These are phyloP conservation scores for Cydonia oblonga DNA, from an alignment of 331 rosid species.

Conservation along the genomic window DNA sequence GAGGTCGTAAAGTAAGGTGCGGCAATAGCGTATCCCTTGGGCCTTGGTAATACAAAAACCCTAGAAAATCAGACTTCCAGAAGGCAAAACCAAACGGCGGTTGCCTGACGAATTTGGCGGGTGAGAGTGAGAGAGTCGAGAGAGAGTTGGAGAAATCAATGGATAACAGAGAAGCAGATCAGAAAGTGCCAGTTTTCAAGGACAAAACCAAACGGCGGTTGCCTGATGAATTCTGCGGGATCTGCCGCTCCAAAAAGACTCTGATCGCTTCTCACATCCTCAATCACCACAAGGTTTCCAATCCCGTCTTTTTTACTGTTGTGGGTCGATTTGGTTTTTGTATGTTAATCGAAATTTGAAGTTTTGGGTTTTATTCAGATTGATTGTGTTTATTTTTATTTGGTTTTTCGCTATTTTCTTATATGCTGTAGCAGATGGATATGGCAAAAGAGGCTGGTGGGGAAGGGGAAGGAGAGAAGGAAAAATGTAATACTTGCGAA, in stretches of 20 bases:
- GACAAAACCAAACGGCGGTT: too few relatives aligned
- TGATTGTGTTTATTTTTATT: not conserved
- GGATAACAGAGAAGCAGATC: constrained; percentile 15
- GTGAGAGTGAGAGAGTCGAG: not conserved
- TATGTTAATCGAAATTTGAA: not conserved
- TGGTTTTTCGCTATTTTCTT: not conserved
- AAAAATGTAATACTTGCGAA: constrained; percentile 37
- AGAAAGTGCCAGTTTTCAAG: constrained; percentile 24
- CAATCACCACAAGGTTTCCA: constrained; percentile 45
- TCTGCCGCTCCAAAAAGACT: constrained; percentile 48
- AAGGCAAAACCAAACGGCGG: not conserved
- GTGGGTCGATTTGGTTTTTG: not conserved
- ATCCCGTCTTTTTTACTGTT: not conserved
- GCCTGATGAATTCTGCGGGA: constrained; percentile 52
- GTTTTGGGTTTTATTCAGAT: not conserved
- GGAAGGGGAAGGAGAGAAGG: constrained; percentile 5
- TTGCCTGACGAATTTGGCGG: not conserved
- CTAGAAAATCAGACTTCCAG: not conserved
- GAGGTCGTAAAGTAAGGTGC: not conserved
- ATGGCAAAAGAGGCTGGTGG: constrained; percentile 5
- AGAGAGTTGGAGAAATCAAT: constrained; percentile 2
- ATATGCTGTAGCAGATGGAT: constrained; percentile 35
- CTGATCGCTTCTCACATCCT: constrained; percentile 45
- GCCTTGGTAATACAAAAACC: not conserved
- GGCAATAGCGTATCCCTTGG: not conserved